phyloP scores from a whole-genome alignment of 2,329 filamentous ascomycete species.

The Cylindrodendrum hubeiense region DNA sequence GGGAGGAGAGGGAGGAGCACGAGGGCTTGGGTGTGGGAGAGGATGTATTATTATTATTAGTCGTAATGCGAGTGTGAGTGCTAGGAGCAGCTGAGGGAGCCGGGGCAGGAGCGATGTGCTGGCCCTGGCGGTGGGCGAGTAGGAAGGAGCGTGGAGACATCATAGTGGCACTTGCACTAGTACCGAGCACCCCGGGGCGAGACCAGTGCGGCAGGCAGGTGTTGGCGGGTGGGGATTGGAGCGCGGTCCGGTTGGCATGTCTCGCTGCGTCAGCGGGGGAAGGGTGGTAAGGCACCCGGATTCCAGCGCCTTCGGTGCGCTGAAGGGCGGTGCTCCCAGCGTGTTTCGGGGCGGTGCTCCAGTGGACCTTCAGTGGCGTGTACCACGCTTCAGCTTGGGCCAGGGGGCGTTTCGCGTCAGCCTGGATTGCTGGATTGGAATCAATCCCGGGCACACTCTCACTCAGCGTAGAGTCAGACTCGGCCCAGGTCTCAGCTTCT shows the following conservation, averaged over 20 bases:
- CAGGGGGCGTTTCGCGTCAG: conserved; percentile 9
- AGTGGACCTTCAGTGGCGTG: conserved; percentile 20
- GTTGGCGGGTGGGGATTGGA: conserved; percentile 25
- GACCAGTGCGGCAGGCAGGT: conserved; percentile 37
- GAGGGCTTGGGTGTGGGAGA: conserved; percentile 32
- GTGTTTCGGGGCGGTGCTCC: conserved; percentile 30
- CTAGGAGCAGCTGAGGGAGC: conserved; percentile 30
- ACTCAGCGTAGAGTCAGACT: conserved; percentile 1
- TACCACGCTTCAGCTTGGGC: background rate
- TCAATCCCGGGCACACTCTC: background rate
- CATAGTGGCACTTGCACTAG: conserved; percentile 41
- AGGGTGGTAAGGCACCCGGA: conserved; percentile 19
- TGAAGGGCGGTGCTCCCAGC: conserved; percentile 26
- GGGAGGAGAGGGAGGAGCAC: conserved; percentile 28
- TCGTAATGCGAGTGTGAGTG: conserved; percentile 25
- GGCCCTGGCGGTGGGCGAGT: conserved; percentile 40
- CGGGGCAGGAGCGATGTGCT: conserved; percentile 28
- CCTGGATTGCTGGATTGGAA: conserved; percentile 11
- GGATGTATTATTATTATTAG: conserved; percentile 35
- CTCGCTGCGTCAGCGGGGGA: conserved; percentile 37
- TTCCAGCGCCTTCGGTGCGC: conserved; percentile 18
- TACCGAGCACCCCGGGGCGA: conserved; percentile 33
- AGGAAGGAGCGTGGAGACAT: conserved; percentile 47
- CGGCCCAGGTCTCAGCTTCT: background rate
- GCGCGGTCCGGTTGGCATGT: conserved; percentile 32